These are phyloP conservation scores for Heliamphora pulchella DNA, from an alignment of 179 eudicot species.

Conservation along the genomic window DNA sequence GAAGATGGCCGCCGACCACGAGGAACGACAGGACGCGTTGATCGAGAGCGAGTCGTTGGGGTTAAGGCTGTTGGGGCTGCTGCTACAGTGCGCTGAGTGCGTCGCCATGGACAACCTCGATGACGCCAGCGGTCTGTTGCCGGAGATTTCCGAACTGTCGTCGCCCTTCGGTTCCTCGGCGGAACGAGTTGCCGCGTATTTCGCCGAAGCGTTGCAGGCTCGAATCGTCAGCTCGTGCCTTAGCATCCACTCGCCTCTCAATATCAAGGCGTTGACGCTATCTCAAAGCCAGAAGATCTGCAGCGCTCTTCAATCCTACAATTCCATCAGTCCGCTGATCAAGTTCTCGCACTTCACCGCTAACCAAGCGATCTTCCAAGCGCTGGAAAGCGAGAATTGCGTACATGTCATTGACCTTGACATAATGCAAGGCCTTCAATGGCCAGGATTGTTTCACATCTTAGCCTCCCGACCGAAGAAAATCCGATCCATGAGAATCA, in stretches of 20 bases:
- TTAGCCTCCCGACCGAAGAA: constrained; percentile 34
- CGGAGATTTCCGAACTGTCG: constrained; percentile 33
- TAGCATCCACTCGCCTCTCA: constrained; percentile 3
- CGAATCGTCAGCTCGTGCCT: constrained; percentile 31
- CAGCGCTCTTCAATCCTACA: constrained; percentile 42
- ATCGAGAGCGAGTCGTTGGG: constrained; percentile 17
- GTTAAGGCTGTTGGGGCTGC: constrained; percentile 34
- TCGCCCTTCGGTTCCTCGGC: constrained; percentile 47
- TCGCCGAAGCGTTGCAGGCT: constrained; percentile 36
- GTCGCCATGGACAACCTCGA: constrained; percentile 30
- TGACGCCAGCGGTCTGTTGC: constrained; percentile 31
- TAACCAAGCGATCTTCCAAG: constrained; percentile 52
- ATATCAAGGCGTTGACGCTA: constrained; percentile 16
- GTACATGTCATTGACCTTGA: constrained; percentile 50
- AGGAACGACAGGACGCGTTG: background rate
- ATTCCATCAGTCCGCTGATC: constrained; percentile 35
- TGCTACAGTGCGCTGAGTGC: constrained; percentile 45
- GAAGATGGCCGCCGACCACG: background rate
- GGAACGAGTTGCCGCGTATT: constrained; percentile 48
- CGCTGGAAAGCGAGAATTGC: constrained; percentile 32
- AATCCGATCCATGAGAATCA: constrained; percentile 29
- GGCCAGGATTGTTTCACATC: constrained; percentile 63
- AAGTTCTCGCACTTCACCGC: constrained; percentile 63
- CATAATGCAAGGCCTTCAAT: constrained; percentile 59
- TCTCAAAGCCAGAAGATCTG: constrained; percentile 27